Percentiles rank a stretch among this genome's conserved stretches.
Evolutionary conservation across 75 land plant species (phyloP).

Genomic region (Cupressus sempervirens): DNA sequence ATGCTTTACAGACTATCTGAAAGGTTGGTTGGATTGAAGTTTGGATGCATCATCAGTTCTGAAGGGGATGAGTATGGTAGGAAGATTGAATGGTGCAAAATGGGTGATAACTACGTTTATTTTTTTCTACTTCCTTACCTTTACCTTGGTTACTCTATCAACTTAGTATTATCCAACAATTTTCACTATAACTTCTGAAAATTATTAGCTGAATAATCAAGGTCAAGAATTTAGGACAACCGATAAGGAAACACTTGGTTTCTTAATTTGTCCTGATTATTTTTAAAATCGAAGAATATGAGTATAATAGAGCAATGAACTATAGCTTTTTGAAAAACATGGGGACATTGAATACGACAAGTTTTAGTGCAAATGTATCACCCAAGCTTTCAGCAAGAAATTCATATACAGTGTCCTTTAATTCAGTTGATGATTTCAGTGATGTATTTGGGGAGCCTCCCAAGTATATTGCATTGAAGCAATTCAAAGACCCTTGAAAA

Average conservation of each 20-base stretch:
- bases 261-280: neutral
- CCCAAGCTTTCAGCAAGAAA: constrained; percentile 9
- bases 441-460: constrained; percentile 12
- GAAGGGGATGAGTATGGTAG: neutral
- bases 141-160: neutral
- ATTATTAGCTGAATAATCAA: neutral
- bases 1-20: neutral
- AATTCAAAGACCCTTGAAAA: constrained; percentile 1
- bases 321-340: neutral
- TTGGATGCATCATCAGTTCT: neutral
- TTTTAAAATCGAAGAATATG: neutral
- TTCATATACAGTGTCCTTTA: neutral
- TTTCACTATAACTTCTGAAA: neutral
- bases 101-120: neutral
- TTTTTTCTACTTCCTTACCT: neutral
- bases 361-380: constrained; percentile 3
- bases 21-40: neutral
- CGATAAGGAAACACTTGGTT: neutral
- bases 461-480: neutral
- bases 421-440: constrained; percentile 4
- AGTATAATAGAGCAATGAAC: neutral
- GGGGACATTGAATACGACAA: constrained; percentile 1
- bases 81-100: neutral
- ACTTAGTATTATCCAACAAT: neutral
- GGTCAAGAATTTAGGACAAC: too few species aligned